Conservation (phyloP, 768 basidiomycete genomes). For the Mycena pura region DNA sequence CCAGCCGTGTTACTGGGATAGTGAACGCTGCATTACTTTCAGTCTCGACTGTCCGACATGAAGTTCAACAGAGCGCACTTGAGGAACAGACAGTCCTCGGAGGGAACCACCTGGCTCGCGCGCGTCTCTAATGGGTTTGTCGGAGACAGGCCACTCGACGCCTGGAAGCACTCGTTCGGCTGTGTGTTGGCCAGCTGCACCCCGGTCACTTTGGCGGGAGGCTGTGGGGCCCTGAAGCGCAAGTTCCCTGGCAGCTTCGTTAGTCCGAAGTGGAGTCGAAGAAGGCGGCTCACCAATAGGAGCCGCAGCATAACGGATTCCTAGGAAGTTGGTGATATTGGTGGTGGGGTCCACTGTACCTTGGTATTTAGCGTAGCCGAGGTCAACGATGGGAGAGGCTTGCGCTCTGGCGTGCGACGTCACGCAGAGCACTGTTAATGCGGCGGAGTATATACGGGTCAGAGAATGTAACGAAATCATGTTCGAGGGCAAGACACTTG, state of each 20-base stretch:
- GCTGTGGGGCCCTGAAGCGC: slow-evolving; percentile 21
- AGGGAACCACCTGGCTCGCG: background rate
- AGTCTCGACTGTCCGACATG: background rate
- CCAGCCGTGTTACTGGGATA: slow-evolving; percentile 2
- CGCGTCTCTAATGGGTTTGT: slow-evolving; percentile 23
- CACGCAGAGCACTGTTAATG: no score
- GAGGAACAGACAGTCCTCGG: slow-evolving; percentile 21
- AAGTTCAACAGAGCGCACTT: background rate
- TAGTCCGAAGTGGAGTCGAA: slow-evolving; percentile 25
- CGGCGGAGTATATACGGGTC: background rate
- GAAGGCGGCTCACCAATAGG: slow-evolving; percentile 19
- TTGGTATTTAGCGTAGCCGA: slow-evolving; percentile 39
- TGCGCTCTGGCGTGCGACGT: background rate
- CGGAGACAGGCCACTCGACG: slow-evolving; percentile 18
- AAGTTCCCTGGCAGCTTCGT: slow-evolving; percentile 28
- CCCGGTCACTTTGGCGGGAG: slow-evolving; percentile 11
- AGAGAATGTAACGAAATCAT: background rate
- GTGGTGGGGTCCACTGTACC: slow-evolving; percentile 29
- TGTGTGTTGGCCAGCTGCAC: slow-evolving; percentile 23
- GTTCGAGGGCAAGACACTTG: no score
- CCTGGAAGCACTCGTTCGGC: slow-evolving; percentile 29
- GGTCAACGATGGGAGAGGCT: slow-evolving; percentile 30
- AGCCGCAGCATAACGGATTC: slow-evolving; percentile 44
- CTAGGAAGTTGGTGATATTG: slow-evolving; percentile 33
- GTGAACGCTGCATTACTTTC: background rate